A percentile compares a stretch with the other conserved stretches of the same genome.
Conservation (phyloP, 2,329 filamentous ascomycete genomes). For the Xylariaceae sp. region DNA sequence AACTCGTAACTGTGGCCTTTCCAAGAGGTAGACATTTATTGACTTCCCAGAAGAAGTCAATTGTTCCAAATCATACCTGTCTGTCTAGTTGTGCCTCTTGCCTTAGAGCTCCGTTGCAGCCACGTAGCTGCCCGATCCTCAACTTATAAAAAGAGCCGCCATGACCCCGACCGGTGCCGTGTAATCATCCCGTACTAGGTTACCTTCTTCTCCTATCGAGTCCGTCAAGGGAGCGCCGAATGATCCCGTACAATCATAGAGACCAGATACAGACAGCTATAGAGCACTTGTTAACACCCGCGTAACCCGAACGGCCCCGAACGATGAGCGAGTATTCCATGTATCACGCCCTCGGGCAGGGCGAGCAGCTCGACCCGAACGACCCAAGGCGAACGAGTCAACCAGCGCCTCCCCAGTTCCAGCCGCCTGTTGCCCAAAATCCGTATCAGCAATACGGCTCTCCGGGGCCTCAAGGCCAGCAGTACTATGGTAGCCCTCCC, state of each 20-base stretch:
- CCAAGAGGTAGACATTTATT: slow-evolving; percentile 1
- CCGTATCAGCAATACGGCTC: slow-evolving; percentile 50
- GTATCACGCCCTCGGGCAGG: slow-evolving; percentile 53
- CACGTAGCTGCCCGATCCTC: neutral
- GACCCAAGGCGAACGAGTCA: slow-evolving; percentile 47
- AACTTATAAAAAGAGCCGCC: neutral
- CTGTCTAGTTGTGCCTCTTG: too few relatives aligned
- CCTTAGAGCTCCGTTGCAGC: too few relatives aligned
- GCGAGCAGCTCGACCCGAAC: slow-evolving; percentile 49
- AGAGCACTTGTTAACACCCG: slow-evolving; percentile 1
- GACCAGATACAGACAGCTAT: neutral
- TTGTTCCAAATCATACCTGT: neutral
- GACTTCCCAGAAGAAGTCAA: neutral
- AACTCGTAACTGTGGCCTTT: slow-evolving; percentile 25
- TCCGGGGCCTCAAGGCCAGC: slow-evolving; percentile 33
- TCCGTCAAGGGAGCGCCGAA: slow-evolving; percentile 2
- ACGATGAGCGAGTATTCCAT: slow-evolving; percentile 51
- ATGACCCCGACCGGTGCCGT: slow-evolving; percentile 8
- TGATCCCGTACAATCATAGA: neutral
- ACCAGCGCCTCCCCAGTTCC: slow-evolving; percentile 50
- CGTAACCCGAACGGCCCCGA: neutral
- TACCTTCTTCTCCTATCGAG: neutral
- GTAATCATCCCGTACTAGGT: slow-evolving; percentile 6
- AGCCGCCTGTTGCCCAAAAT: slow-evolving; percentile 47
- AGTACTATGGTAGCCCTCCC: slow-evolving; percentile 36